Evolutionary conservation across 495 filamentous ascomycete genomes (phyloP), one percentile per base, ranked within the genome.

Genomic region (Xylaria telfairii): DNA sequence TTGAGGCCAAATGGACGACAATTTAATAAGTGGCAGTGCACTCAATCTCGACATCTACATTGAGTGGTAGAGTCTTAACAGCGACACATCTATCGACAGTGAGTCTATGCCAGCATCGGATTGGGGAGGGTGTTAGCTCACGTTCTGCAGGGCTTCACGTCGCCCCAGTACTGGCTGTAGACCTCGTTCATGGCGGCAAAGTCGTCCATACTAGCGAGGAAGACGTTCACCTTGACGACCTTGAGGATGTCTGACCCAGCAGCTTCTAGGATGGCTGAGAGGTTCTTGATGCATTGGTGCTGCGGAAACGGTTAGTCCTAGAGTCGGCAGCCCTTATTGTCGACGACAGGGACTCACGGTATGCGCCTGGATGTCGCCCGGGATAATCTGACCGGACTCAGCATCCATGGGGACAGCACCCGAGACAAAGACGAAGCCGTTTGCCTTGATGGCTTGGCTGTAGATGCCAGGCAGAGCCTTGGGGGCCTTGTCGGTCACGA

Each of bases 1-100:
- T 64, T 4, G 60, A 4, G 3, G 44, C 53, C n/a, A 26, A 5
- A 28, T 19, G n/a, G n/a, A n/a, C 1, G 26, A 44, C 15, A 70
- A 26, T 26, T 64, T 53, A 72, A 69, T 76, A 77, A 80, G 72
- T 76, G 42, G 77, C 77, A n/a, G 73, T 87, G 77, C 89, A 90
- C 84, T 94, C 92, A 77, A 95, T 93, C 87, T 94, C 92, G 66
- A 94, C 88, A 26, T 86, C 86, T 61, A 92, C 91, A 60, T 89
- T 89, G 81, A 92, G 91, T n/a, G 92, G 92, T 75, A 94, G 81
- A 80, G 90, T 86, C 73, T 86, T 85, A 61, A 92, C 92, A 57
- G 91, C 92, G 71, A 95, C 89, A 81, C 92, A 94, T 74, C 90
- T 92, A 42, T 15, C 21, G 13, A 88, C 84, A 89, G 86, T 68